These are phyloP conservation scores for Debaryomyces sp. DNA, from an alignment of 1,139 yeast genomes.

Conservation along the genomic window DNA sequence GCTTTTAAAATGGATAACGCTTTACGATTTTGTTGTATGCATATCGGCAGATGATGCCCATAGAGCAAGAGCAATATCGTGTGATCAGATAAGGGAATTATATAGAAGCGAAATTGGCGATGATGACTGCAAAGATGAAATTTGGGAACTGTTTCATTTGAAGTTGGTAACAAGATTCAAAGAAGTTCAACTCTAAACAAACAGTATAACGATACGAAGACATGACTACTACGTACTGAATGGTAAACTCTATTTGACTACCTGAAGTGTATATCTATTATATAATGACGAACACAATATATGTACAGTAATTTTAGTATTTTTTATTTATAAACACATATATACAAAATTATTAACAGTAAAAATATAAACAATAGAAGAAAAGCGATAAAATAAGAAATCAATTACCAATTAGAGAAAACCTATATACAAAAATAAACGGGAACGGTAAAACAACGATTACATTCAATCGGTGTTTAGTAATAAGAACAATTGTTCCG, in stretches of 20 bases:
- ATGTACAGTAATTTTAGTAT: neutral
- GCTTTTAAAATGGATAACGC: constrained; percentile 32
- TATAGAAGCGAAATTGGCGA: constrained; percentile 16
- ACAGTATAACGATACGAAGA: neutral
- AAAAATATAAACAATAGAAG: constrained; percentile 5
- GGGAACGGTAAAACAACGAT: neutral
- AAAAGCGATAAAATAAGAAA: neutral
- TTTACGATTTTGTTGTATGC: constrained; percentile 30
- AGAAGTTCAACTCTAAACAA: neutral
- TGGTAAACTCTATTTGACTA: neutral
- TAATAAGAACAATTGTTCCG: neutral
- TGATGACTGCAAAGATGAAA: neutral
- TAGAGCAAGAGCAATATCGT: constrained; percentile 20
- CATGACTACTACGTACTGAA: neutral
- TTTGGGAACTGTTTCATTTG: constrained; percentile 15
- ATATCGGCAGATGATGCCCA: constrained; percentile 14
- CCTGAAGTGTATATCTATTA: neutral
- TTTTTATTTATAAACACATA: constrained; percentile 5
- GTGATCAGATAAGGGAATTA: constrained; percentile 21
- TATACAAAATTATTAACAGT: constrained; percentile 7
- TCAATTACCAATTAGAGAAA: neutral
- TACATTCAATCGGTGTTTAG: too few species aligned
- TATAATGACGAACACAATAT: neutral
- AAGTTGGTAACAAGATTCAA: constrained; percentile 9
- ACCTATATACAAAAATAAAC: neutral